phyloP scores from a whole-genome alignment of 345 rosid species.

The Cardiospermum halicacabum region DNA sequence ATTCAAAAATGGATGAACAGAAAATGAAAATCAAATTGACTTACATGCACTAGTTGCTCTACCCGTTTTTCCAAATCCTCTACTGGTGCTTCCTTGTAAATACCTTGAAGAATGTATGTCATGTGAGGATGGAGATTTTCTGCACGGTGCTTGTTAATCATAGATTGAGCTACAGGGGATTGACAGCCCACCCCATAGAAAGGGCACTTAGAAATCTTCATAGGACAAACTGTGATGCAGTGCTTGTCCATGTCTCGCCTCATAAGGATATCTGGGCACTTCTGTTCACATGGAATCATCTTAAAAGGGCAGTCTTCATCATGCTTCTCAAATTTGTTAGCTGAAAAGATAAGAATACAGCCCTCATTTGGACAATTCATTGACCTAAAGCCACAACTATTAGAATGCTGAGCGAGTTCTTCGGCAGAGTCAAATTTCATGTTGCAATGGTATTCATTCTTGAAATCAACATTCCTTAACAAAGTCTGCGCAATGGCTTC shows the following conservation, averaged over 20 bases:
- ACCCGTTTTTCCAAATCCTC: constrained; percentile 47
- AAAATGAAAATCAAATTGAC: background rate
- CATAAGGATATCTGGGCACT: constrained; percentile 57
- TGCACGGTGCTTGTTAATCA: constrained; percentile 43
- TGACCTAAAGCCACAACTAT: constrained; percentile 52
- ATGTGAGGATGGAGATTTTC: constrained; percentile 59
- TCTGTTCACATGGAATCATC: constrained; percentile 78
- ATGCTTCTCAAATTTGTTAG: constrained; percentile 55
- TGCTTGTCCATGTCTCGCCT: constrained; percentile 88
- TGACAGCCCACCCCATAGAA: constrained; percentile 74
- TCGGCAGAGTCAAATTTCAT: constrained; percentile 47
- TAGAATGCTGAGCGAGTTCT: constrained; percentile 47
- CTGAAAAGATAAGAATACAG: constrained; percentile 48
- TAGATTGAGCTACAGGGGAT: constrained; percentile 44
- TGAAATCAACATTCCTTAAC: constrained; percentile 76
- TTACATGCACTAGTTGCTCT: constrained; percentile 59
- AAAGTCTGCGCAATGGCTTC: constrained; percentile 51
- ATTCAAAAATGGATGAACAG: background rate
- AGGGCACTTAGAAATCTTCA: constrained; percentile 84
- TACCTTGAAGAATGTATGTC: constrained; percentile 47
- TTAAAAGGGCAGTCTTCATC: constrained; percentile 74
- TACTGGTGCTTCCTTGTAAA: constrained; percentile 50
- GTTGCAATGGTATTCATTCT: constrained; percentile 57
- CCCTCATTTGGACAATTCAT: constrained; percentile 68
- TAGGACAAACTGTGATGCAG: constrained; percentile 79